phyloP scores from a whole-genome alignment of 1,284 basidiomycete genomes.

The Hypsizygus ulmarius region DNA sequence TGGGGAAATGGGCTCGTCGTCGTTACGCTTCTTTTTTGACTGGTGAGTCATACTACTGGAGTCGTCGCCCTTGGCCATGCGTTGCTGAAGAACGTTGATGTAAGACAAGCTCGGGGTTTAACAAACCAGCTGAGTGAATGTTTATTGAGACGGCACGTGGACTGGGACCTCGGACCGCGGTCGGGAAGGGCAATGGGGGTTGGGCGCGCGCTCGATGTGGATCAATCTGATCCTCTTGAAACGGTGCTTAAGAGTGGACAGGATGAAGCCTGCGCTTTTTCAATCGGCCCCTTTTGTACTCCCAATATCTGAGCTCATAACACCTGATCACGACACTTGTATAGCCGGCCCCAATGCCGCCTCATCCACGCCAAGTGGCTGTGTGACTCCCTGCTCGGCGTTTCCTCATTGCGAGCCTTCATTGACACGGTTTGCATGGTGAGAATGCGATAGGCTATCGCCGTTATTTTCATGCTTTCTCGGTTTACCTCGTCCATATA shows the following conservation, averaged over 20 bases:
- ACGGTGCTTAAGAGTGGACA: slow-evolving; percentile 8
- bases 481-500: neutral
- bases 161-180: slow-evolving; percentile 16
- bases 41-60: slow-evolving; percentile 50
- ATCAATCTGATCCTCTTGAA: slow-evolving; percentile 11
- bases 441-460: too few relatives aligned
- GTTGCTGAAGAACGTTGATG: slow-evolving; percentile 22
- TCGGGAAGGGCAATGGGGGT: slow-evolving; percentile 5
- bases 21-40: slow-evolving; percentile 69
- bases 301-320: slow-evolving; percentile 9
- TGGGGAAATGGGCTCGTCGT: slow-evolving; percentile 49
- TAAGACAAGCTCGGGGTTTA: slow-evolving; percentile 14
- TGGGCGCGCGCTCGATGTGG: neutral
- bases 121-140: slow-evolving; percentile 1
- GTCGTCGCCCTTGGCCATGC: slow-evolving; percentile 51
- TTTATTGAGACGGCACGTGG: slow-evolving; percentile 21
- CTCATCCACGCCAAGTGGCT: slow-evolving; percentile 12
- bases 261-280: slow-evolving; percentile 2
- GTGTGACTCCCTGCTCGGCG: slow-evolving; percentile 8
- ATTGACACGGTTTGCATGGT: neutral
- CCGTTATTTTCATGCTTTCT: too few relatives aligned
- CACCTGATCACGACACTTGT: slow-evolving; percentile 14
- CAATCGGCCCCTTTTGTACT: slow-evolving; percentile 14
- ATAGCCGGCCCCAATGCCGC: slow-evolving; percentile 11
- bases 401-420: neutral